Evolutionary conservation across 2,329 filamentous ascomycete genomes (phyloP), one percentile per base, ranked within the genome.

Genomic region (Pestalotiopsis sp.): DNA sequence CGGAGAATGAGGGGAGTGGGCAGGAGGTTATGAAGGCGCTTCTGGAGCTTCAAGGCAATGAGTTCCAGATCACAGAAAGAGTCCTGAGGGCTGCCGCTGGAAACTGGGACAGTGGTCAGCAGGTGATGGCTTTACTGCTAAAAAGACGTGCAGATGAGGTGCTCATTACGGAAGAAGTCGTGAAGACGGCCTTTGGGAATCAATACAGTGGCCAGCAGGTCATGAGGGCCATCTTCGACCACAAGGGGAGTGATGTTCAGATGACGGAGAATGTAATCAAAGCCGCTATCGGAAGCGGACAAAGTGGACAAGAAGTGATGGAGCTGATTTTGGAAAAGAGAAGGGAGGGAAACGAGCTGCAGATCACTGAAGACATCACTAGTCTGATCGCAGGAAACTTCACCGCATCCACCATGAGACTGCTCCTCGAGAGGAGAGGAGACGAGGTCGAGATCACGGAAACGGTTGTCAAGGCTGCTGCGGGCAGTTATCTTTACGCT

Each of bases 11-110:
- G 13, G 11, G 39, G 3, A 67, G 57, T 41, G 66, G 66, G 13
- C 25, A 49, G 13, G 56, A 62, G 36, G 36, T 67, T 3, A 67
- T 67, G 57, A 56, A 39, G 27, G 56, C 45, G 23, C 58, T 67
- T 49, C 66, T 67, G 13, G 66, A 67, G 14, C 39, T 20, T 25
- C 13, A 31, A 23, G 56, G 66, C 14, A 25, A 67, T 23, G 56
- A 67, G 25, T 17, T 67, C 7, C n/a, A 41, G 27, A 52, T 67
- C 27, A 67, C 58, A 17, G 56, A 49, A 25, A 57, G 39, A 7
- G 56, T 67, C 17, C 12, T 67, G 11, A 67, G n/a, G 25, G 57
- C 57, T 41, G 56, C 27, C 13, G 27, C 38, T 12, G 56, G 20
- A 23, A 67, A 67, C 6, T 13, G 56, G 65, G 17, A 45, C n/a